Base-by-base conservation (phyloP, 2,329 filamentous ascomycete genomes). In the Penicillium occitanis region DNA sequence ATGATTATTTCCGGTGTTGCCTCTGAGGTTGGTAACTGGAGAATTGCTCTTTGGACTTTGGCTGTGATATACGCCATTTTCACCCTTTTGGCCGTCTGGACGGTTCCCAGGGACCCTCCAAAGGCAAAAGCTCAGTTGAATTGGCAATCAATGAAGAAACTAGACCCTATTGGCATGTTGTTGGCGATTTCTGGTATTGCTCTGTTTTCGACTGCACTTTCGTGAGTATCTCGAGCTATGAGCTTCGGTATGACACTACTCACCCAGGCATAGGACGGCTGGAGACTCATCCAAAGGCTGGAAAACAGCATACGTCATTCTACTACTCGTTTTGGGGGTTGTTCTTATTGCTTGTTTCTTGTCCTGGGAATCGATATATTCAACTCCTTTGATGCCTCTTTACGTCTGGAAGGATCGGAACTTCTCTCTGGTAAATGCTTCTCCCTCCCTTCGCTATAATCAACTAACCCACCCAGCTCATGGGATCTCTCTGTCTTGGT, bases 161-260 rank as follows among this genome's bases (percentile, higher is more conserved):
- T 91, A 70, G 88, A 91, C 75, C 74, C 86, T 6, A 75, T 89
- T 0, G 88, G 88, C 0, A 88, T 86, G 0, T 71, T 83, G 0
- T 74, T 90, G 67, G 87, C 87, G 2, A 82, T 90, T 42, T 80
- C 85, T n/a, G 88, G 88, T 0, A 87, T 89, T 65, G 88, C 86
- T 4, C 82, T 88, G 80, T 86, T 90, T 71, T 88, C 86, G 17
- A 86, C 86, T 25, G 85, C 85, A 1, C 77, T 90, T 66, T 88
- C 82, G 81, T 86, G 73, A 74, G 58, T 66, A 17, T 50, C 37
- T 30, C 22, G 19, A 33, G 6, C 33, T 30, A 59, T 55, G 37
- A 25, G 17, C n/a, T 35, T 19, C 22, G 1, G 10, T 63, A 59
- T 50, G 30, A 14, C 30, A 17, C 11, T 48, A 8, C 28, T 63